These are phyloP conservation scores for Suillus fuscotomentosus DNA, from an alignment of 768 basidiomycete genomes.

Conservation along the genomic window DNA sequence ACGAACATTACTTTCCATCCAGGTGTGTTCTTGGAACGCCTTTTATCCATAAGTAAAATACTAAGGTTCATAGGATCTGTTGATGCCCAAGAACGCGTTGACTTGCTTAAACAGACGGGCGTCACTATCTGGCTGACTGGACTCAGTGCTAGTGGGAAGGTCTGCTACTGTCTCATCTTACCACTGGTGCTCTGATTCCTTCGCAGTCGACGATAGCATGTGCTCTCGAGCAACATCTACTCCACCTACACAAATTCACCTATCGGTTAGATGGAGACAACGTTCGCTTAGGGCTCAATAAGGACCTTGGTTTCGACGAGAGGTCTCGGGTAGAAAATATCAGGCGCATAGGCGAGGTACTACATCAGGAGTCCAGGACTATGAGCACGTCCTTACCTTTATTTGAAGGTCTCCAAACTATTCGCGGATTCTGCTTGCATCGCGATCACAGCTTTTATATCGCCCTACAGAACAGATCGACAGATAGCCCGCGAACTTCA, in stretches of 20 bases:
- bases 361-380: not conserved
- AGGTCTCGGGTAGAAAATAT: slow-evolving; percentile 94
- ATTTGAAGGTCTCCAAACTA: slow-evolving; percentile 80
- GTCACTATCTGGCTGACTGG: slow-evolving; percentile 97
- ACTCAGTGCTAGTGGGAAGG: slow-evolving; percentile 93
- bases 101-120: slow-evolving; percentile 75
- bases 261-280: slow-evolving; percentile 98
- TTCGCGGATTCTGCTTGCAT: slow-evolving; percentile 88
- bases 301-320: slow-evolving; percentile 92
- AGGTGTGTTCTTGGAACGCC: slow-evolving; percentile 35
- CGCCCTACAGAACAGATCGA: slow-evolving; percentile 92
- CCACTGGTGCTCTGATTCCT: not conserved
- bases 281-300: slow-evolving; percentile 94
- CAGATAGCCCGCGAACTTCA: slow-evolving; percentile 81
- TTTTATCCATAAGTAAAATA: not conserved
- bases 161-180: slow-evolving; percentile 26
- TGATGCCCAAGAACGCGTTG: slow-evolving; percentile 59
- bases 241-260: slow-evolving; percentile 80
- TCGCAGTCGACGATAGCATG: slow-evolving; percentile 92
- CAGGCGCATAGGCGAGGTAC: slow-evolving; percentile 91
- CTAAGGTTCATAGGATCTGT: slow-evolving; percentile 62
- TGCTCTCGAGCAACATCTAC: slow-evolving; percentile 92
- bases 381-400: slow-evolving; percentile 10
- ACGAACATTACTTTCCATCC: slow-evolving; percentile 69
- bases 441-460: slow-evolving; percentile 95